Conservation (phyloP, 2,329 filamentous ascomycete species). For the Fusarium odoratissimum region DNA sequence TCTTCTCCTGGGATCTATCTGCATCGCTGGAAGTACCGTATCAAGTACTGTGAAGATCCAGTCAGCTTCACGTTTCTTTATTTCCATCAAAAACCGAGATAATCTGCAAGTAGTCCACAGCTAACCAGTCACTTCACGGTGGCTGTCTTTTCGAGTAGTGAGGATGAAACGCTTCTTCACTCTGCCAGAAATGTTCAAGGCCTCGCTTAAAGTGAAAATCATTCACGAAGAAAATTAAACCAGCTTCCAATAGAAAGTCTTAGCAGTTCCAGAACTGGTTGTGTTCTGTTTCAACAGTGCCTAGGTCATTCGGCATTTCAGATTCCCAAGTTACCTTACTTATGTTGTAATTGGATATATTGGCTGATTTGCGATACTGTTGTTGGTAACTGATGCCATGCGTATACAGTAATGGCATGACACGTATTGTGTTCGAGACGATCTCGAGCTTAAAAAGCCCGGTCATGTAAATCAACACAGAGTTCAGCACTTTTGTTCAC, state of each 20-base stretch:
- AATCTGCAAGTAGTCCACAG: background rate
- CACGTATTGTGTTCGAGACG: slow-evolving; percentile 12
- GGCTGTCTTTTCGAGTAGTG: background rate
- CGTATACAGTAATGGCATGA: background rate
- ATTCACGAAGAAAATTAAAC: background rate
- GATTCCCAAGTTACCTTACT: background rate
- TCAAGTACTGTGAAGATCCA: background rate
- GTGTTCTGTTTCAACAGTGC: background rate
- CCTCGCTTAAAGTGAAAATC: background rate
- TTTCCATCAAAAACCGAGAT: background rate
- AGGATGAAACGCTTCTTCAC: background rate
- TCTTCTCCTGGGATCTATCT: slow-evolving; percentile 9
- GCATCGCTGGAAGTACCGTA: background rate
- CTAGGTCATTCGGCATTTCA: background rate
- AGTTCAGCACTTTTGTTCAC: background rate
- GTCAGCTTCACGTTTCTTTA: slow-evolving; percentile 1
- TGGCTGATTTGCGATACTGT: background rate
- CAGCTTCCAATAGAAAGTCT: background rate
- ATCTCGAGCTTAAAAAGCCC: slow-evolving; percentile 2
- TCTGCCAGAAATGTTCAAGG: background rate
- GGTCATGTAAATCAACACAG: background rate
- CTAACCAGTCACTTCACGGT: background rate
- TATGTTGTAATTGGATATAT: background rate
- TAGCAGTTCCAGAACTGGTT: background rate
- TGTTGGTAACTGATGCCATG: background rate